A percentile compares a stretch with the other conserved stretches of the same genome.
Conservation (phyloP, 495 filamentous ascomycete species). For the Letharia columbiana region DNA sequence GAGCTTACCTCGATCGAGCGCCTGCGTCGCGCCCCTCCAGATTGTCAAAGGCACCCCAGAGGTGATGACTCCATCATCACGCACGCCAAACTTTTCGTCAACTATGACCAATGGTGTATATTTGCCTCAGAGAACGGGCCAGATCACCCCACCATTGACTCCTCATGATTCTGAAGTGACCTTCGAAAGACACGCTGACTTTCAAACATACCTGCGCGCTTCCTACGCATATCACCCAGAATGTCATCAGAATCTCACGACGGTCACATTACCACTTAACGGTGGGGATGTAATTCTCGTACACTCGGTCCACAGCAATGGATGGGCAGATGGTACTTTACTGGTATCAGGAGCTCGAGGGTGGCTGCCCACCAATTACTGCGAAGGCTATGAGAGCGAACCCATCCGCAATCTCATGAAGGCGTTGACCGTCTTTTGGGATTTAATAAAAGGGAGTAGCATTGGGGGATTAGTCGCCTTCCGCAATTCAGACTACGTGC, state of each 20-base stretch:
- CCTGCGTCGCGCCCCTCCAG: constrained; percentile 65
- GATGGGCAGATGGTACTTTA: constrained; percentile 98
- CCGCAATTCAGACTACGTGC: constrained; percentile 80
- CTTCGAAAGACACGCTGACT: constrained; percentile 52
- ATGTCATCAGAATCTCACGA: constrained; percentile 59
- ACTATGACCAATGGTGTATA: constrained; percentile 22
- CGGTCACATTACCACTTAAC: constrained; percentile 80
- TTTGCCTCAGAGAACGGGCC: constrained; percentile 30
- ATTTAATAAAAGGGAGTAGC: constrained; percentile 66
- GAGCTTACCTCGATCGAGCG: constrained; percentile 45
- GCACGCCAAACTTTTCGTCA: constrained; percentile 31
- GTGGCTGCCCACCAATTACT: constrained; percentile 98
- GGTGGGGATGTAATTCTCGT: constrained; percentile 88
- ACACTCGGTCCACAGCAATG: constrained; percentile 96
- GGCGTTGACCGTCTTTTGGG: constrained; percentile 86
- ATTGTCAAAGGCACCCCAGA: constrained; percentile 56
- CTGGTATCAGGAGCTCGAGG: constrained; percentile 79
- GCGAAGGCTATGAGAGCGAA: constrained; percentile 82
- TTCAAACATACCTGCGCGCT: constrained; percentile 93
- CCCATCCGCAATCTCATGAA: constrained; percentile 78
- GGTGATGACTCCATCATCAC: constrained; percentile 36
- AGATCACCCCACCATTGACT: constrained; percentile 68
- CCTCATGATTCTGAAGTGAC: constrained; percentile 56
- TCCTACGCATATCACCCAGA: constrained; percentile 87
- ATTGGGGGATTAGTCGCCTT: constrained; percentile 61